Base-by-base conservation (phyloP, 2,329 filamentous ascomycete genomes). In the Cladosporium sp. region DNA sequence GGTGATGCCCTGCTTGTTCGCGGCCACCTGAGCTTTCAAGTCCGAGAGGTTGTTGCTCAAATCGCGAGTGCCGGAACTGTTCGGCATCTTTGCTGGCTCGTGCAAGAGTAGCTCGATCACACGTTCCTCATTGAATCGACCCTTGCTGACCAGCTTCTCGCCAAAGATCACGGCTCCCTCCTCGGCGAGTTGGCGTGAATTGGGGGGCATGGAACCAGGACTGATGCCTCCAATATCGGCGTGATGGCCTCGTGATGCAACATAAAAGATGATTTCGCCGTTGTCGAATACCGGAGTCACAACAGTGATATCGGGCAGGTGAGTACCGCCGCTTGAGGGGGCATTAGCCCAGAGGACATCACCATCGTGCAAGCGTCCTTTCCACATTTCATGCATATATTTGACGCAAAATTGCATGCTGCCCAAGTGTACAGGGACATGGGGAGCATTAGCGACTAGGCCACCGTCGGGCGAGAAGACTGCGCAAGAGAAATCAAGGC, bases 61-160 rank as follows among this genome's bases (percentile, higher is more conserved):
- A n/a, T 55, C 59, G 18, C 65, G 52, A 3, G 63, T 66, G 3
- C 63, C 65, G 16, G 54, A 59, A 46, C 65, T 67, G n/a, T 62
- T 62, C 4, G 60, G 62, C 30, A 61, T 62, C 22, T 83, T 74
- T 0, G 84, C 84, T 0, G 88, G 87, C 53, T 88, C 84, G 9
- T 80, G 74, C 47, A 86, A 78, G 6, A 92, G 73, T 11, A 64
- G 50, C 39, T 62, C 56, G 7, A 52, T 59, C 4, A 69, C 55
- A 0, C 54, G 53, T 1, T 55, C 56, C 48, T 72, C 68, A 36
- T 69, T 59, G 39, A 72, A 71, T 0, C 57, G 30, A 0, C 66
- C 68, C 7, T 63, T 50, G 7, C 83, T 45, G 7, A 53, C 52
- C 33, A 56, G 40, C 36, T 54, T 53, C 43, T 52, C 50, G 38